phyloP scores from a whole-genome alignment of 169 alveolate species.

The Plasmodium ovale region DNA sequence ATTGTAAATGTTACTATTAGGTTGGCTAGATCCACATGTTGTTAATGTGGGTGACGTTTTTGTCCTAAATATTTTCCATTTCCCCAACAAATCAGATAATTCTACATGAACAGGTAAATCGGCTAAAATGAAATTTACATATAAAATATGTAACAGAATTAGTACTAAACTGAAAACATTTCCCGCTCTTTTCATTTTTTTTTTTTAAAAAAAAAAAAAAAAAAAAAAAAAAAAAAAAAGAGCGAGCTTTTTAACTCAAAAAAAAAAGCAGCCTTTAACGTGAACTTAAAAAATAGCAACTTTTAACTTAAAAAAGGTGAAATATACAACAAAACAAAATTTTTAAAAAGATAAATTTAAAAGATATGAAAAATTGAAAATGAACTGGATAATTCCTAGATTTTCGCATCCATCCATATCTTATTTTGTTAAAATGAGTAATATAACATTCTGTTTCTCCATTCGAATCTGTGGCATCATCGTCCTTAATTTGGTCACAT shows the following conservation, averaged over 20 bases:
- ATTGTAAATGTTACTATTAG: slow-evolving; percentile 44
- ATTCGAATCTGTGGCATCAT: slow-evolving; percentile 47
- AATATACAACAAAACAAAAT: no score
- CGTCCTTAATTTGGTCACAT: slow-evolving; percentile 19
- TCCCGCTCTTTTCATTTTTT: slow-evolving; percentile 16
- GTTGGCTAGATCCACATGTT: slow-evolving; percentile 74
- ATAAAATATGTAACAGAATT: slow-evolving; percentile 24
- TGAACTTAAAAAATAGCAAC: no score
- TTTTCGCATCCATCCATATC: slow-evolving; percentile 76
- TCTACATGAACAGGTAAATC: slow-evolving; percentile 71
- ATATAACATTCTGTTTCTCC: slow-evolving; percentile 66
- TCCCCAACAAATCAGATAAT: slow-evolving; percentile 47
- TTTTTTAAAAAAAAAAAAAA: background rate
- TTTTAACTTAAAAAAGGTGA: no score
- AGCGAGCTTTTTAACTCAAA: no score
- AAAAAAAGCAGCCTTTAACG: no score
- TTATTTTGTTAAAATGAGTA: slow-evolving; percentile 41
- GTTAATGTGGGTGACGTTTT: slow-evolving; percentile 22
- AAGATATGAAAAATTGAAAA: no score
- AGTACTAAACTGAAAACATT: slow-evolving; percentile 2
- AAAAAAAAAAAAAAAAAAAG: slow-evolving; percentile 2
- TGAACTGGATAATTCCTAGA: no score
- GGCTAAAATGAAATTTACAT: slow-evolving; percentile 13
- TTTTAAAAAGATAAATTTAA: no score
- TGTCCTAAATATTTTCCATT: slow-evolving; percentile 55